These are phyloP conservation scores for Castanea crenata DNA, from an alignment of 306 rosid genomes.

Conservation along the genomic window DNA sequence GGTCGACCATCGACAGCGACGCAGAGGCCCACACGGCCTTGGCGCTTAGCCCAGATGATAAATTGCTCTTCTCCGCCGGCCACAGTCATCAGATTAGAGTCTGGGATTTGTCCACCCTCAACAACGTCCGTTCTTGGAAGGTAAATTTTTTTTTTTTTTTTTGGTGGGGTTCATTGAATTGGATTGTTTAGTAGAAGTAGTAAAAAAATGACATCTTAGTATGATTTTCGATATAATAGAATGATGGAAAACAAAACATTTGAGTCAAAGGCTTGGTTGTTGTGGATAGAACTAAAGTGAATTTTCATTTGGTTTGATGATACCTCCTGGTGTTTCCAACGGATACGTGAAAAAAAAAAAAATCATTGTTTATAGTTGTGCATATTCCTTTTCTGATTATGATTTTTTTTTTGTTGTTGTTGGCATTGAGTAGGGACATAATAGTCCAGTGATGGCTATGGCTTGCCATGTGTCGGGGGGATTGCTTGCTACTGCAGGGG, in stretches of 20 bases:
- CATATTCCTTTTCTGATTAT: background rate
- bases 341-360: too few relatives aligned
- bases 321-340: too few relatives aligned
- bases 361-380: background rate
- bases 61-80: conserved; percentile 65
- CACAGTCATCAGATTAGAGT: conserved; percentile 84
- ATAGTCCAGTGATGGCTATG: conserved; percentile 96
- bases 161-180: background rate
- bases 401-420: background rate
- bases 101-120: conserved; percentile 77
- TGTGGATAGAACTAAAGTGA: background rate
- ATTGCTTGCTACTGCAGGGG: conserved; percentile 88
- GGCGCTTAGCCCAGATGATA: conserved; percentile 65
- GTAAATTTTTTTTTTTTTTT: conserved; percentile 23
- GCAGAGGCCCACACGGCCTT: conserved; percentile 74
- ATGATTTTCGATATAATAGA: too few relatives aligned
- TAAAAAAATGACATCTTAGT: too few relatives aligned
- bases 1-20: conserved; percentile 67
- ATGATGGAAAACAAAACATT: too few relatives aligned
- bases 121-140: conserved; percentile 92
- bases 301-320: background rate
- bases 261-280: too few relatives aligned
- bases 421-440: conserved; percentile 66
- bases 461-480: conserved; percentile 86
- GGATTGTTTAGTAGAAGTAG: background rate